Evolutionary conservation across 345 rosid species (phyloP).

Genomic region (Eucalyptus decipiens): DNA sequence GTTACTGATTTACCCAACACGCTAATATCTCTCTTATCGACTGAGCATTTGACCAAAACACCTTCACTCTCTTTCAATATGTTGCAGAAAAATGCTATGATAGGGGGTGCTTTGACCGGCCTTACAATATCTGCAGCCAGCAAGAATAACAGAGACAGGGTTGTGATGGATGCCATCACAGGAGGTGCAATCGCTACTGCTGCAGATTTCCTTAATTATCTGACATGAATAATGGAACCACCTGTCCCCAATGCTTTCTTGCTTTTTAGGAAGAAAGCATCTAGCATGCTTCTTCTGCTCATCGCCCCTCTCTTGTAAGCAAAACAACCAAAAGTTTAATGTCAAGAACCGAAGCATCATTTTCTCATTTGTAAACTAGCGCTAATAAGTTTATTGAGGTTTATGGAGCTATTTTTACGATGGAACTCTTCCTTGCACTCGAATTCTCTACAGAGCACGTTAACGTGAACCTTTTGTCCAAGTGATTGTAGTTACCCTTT

Average conservation of each 20-base stretch:
- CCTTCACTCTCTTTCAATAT: neutral
- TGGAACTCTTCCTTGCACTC: neutral
- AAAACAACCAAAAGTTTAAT: neutral
- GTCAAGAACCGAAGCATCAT: neutral
- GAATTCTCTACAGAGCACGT: neutral
- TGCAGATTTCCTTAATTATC: slow-evolving; percentile 49
- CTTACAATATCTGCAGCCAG: slow-evolving; percentile 48
- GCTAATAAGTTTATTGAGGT: too few relatives aligned
- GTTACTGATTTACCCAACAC: neutral
- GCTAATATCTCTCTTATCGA: neutral
- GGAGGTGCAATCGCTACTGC: slow-evolving; percentile 90
- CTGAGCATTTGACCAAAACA: neutral
- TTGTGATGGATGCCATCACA: slow-evolving; percentile 52
- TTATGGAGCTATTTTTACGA: too few relatives aligned
- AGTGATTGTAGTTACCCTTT: neutral
- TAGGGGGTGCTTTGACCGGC: slow-evolving; percentile 78
- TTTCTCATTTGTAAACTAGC: too few relatives aligned
- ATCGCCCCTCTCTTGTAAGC: neutral
- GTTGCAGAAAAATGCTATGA: slow-evolving; percentile 83
- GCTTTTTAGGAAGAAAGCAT: neutral
- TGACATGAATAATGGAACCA: slow-evolving; percentile 1
- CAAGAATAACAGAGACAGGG: slow-evolving; percentile 32
- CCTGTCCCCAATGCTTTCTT: neutral
- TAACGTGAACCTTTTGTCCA: neutral
- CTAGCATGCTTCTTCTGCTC: neutral